Percentiles rank a stretch among this genome's conserved stretches.
Evolutionary conservation across 202 grass and related monocot species (phyloP).

Genomic region (Brachypodium distachyon): DNA sequence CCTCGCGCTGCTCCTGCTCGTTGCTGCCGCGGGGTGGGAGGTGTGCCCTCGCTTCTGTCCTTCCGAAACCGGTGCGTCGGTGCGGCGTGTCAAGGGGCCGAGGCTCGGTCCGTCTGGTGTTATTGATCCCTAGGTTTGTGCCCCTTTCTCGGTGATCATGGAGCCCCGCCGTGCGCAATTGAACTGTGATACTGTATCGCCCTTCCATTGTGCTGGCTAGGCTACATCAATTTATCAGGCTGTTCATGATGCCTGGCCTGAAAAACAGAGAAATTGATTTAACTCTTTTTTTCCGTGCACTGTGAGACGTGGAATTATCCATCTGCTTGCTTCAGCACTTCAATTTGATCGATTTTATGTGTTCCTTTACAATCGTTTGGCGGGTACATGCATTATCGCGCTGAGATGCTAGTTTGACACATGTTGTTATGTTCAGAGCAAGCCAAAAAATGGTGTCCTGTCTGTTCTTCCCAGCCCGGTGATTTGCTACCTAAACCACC

Average conservation of each 20-base stretch:
- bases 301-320: neutral
- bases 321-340: neutral
- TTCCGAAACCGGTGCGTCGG: neutral
- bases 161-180: neutral
- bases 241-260: neutral
- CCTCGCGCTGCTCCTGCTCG: neutral
- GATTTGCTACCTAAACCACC: neutral
- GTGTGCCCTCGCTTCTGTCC: neutral
- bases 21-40: neutral
- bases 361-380: neutral
- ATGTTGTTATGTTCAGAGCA: neutral
- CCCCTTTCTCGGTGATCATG: neutral
- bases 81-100: neutral
- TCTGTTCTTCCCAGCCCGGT: neutral
- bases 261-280: neutral
- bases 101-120: neutral
- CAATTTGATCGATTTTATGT: neutral
- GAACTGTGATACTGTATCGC: neutral
- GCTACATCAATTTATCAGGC: neutral
- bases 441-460: neutral
- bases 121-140: neutral
- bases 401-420: neutral
- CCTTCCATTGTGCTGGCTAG: neutral
- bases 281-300: neutral
- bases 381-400: neutral